phyloP scores from a whole-genome alignment of 2,329 filamentous ascomycete genomes.

The Fusarium sp. region DNA sequence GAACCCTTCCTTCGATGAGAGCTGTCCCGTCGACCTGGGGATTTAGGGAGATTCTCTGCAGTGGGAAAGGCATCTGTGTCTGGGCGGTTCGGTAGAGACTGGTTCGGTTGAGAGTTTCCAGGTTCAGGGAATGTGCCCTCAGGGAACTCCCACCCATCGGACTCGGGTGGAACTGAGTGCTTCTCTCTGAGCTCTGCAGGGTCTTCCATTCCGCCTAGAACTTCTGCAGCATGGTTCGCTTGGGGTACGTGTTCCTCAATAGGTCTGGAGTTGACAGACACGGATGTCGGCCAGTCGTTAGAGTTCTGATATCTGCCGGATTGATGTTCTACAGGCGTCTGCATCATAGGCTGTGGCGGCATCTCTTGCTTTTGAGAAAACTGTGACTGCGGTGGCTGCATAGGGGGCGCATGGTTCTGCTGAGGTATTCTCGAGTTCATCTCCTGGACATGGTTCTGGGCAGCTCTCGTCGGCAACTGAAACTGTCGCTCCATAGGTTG shows the following conservation, averaged over 20 bases:
- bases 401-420: conserved; percentile 70
- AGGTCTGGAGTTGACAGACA: conserved; percentile 50
- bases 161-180: conserved; percentile 59
- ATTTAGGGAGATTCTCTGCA: conserved; percentile 84
- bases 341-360: conserved; percentile 64
- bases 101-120: conserved; percentile 58
- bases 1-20: conserved; percentile 86
- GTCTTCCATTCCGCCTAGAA: conserved; percentile 54
- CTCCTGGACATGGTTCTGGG: conserved; percentile 70
- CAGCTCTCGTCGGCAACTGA: conserved; percentile 55
- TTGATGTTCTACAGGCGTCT: conserved; percentile 64
- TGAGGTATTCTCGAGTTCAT: conserved; percentile 65
- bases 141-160: conserved; percentile 94
- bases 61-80: conserved; percentile 91
- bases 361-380: conserved; percentile 54
- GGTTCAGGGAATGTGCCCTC: conserved; percentile 76
- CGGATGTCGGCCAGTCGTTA: conserved; percentile 51
- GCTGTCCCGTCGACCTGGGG: conserved; percentile 75
- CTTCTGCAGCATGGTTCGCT: conserved; percentile 56
- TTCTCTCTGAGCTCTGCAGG: conserved; percentile 62
- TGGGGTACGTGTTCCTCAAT: conserved; percentile 51
- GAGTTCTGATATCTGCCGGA: conserved; percentile 54
- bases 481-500: conserved; percentile 57
- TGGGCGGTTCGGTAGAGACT: conserved; percentile 71
- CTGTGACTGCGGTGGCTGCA: conserved; percentile 54